A percentile compares a stretch with the other conserved stretches of the same genome.
These are phyloP conservation scores for Raddia guianensis DNA, from an alignment of 176 grass and related monocot species.

Conservation along the genomic window DNA sequence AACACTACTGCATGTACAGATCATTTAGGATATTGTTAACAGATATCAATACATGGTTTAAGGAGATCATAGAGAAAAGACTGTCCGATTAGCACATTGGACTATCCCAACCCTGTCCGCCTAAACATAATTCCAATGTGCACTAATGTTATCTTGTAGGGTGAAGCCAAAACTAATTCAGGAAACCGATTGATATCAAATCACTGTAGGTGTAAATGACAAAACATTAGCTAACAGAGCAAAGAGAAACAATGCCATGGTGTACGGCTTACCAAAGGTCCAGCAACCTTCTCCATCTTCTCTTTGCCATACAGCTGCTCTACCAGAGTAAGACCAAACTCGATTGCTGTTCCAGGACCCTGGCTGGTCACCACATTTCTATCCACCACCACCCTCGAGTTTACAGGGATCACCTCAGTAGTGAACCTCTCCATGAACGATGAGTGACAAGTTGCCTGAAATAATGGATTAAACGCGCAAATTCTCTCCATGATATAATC, in stretches of 20 bases:
- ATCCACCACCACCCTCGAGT: slow-evolving; percentile 61
- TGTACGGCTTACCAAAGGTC: slow-evolving; percentile 60
- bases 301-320: slow-evolving; percentile 63
- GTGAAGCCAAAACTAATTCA: slow-evolving; percentile 1
- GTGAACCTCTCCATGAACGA: slow-evolving; percentile 68
- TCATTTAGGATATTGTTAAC: not conserved
- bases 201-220: not conserved
- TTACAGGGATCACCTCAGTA: slow-evolving; percentile 60
- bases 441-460: slow-evolving; percentile 70
- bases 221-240: too few species aligned
- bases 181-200: slow-evolving; percentile 6
- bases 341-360: slow-evolving; percentile 64
- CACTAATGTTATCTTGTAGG: not conserved
- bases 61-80: not conserved
- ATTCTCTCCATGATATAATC: not conserved
- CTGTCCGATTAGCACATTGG: too few species aligned
- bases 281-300: slow-evolving; percentile 65
- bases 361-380: slow-evolving; percentile 66
- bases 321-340: slow-evolving; percentile 66
- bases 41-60: not conserved
- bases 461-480: not conserved
- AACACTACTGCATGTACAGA: not conserved
- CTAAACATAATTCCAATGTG: not conserved
- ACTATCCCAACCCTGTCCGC: not conserved
- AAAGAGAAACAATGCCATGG: not conserved